Conservation (phyloP, 1,139 yeast genomes). For the Magnusiomyces ingens region DNA sequence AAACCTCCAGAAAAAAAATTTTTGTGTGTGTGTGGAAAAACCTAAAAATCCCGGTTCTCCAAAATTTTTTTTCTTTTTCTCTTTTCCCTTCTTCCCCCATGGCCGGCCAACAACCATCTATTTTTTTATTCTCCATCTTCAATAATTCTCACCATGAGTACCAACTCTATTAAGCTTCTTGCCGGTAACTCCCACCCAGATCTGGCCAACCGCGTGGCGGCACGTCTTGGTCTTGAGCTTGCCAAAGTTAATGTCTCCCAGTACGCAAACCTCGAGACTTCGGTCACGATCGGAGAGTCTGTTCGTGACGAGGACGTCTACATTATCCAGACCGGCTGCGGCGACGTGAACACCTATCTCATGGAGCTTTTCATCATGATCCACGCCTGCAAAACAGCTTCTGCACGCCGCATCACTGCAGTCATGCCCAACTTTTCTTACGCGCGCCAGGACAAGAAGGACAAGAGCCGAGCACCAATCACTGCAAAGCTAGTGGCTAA, state of each 20-base stretch:
- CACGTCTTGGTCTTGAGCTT: slow-evolving; percentile 37
- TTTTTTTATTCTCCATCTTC: slow-evolving; percentile 31
- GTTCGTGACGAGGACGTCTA: slow-evolving; percentile 91
- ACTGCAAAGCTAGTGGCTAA: slow-evolving; percentile 95
- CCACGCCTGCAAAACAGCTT: slow-evolving; percentile 90
- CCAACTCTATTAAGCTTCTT: slow-evolving; percentile 78
- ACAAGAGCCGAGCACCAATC: slow-evolving; percentile 93
- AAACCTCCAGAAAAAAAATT: too few relatives aligned
- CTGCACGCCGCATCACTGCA: slow-evolving; percentile 91
- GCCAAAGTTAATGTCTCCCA: slow-evolving; percentile 39
- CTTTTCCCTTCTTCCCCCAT: not conserved
- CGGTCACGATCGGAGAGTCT: slow-evolving; percentile 88
- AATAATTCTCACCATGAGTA: slow-evolving; percentile 26
- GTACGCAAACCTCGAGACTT: slow-evolving; percentile 66
- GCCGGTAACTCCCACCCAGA: slow-evolving; percentile 89
- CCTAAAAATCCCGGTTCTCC: slow-evolving; percentile 6
- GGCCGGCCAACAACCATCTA: not conserved
- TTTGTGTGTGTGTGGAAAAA: not conserved
- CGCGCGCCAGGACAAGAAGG: slow-evolving; percentile 95
- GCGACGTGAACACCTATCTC: slow-evolving; percentile 76
- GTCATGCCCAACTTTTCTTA: slow-evolving; percentile 96
- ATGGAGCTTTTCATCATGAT: slow-evolving; percentile 85
- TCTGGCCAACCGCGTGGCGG: slow-evolving; percentile 78
- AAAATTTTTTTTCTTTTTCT: not conserved
- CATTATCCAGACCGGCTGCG: slow-evolving; percentile 88